Evolutionary conservation across 169 alveolate genomes (phyloP).

Genomic region (Eimeria maxima): DNA sequence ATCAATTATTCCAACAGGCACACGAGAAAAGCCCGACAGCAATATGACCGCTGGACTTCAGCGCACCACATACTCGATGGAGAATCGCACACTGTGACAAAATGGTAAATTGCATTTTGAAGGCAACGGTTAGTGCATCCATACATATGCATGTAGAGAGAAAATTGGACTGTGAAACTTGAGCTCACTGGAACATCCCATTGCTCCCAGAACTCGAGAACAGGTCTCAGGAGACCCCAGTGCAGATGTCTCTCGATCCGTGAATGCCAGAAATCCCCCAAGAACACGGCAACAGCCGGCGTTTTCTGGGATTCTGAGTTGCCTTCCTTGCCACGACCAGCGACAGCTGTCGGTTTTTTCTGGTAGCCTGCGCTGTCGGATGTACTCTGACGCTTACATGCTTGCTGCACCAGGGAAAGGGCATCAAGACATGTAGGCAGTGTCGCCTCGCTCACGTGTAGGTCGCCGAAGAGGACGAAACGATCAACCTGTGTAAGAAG

Average conservation of each 20-base stretch:
- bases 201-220: slow-evolving; percentile 69
- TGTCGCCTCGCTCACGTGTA: slow-evolving; percentile 68
- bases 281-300: slow-evolving; percentile 64
- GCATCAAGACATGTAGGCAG: slow-evolving; percentile 65
- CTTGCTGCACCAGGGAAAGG: slow-evolving; percentile 42
- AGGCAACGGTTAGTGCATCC: no score
- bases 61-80: background rate
- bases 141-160: background rate
- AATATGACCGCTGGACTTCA: background rate
- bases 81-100: background rate
- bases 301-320: background rate
- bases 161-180: background rate
- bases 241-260: slow-evolving; percentile 66
- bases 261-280: slow-evolving; percentile 75
- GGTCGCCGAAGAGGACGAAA: slow-evolving; percentile 73
- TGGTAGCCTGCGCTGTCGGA: background rate
- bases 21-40: background rate
- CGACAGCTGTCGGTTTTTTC: background rate
- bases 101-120: background rate
- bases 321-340: background rate
- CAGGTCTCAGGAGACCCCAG: slow-evolving; percentile 73
- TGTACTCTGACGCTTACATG: slow-evolving; percentile 67
- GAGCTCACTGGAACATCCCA: slow-evolving; percentile 78
- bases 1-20: background rate
- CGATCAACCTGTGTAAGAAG: slow-evolving; percentile 39